Base-by-base conservation (phyloP, 2,329 filamentous ascomycete species). In the Davidsoniella eucalypti region DNA sequence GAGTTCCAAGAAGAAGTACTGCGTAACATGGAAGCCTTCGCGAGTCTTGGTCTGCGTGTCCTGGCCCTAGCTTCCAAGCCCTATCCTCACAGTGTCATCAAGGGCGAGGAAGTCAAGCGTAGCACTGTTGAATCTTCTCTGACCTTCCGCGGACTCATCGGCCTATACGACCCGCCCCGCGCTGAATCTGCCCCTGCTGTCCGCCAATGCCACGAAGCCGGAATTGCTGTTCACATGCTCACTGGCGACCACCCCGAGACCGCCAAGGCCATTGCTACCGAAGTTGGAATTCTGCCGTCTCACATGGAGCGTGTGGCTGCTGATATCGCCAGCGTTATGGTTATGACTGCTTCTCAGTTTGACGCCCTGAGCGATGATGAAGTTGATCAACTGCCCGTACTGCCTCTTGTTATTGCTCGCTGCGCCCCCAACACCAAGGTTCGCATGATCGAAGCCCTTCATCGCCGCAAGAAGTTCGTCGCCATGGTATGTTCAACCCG, bases 361-460 rank as follows among this genome's bases (percentile, higher is more conserved):
- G 80, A 84, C 58, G 70, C 71, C 18, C 63, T 84, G 21, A 69
- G 69, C 1, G 77, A 83, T 38, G 70, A 75, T 0, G 69, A 84
- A 56, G 75, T 84, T 33, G 80, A 84, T 55, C 57, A 67, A 9
- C 68, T 84, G 7, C 78, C 78, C 1, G 72, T 79, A 2, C 64
- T 84, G 0, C 80, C 80, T 3, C 66, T 84, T 2, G 80, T 84
- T 4, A 78, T 84, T 54, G 80, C 80, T 36, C 71, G 80, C 23
- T 84, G 80, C 57, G 76, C 79, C 2, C 81, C 82, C 1, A 71
- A 75, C 48, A 84, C 81, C 10, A 85, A 85, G 61, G 79, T 82
- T 16, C 72, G 80, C 50, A 84, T 85, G 81, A 82, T 85, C 55
- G 78, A 82, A 55, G 80, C 80, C 14, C 70, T 84, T 10, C 80